Evolutionary conservation across 805 yeast species (phyloP).

Genomic region (Saccharomycopsis sp.): DNA sequence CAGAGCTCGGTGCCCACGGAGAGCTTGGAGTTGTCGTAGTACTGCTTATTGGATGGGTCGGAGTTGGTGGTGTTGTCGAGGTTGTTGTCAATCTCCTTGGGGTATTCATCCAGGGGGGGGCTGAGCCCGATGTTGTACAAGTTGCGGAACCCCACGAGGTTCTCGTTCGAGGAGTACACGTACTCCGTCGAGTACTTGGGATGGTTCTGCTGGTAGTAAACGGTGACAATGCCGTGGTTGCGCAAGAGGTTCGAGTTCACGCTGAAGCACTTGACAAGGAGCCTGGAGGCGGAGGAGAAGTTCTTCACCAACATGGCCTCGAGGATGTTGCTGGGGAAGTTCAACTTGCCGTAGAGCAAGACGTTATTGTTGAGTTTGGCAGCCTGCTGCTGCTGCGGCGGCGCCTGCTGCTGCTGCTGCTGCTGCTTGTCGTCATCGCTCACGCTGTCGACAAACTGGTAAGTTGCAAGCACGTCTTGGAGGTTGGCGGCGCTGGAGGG

Average conservation of each 20-base stretch:
- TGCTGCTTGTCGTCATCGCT: neutral
- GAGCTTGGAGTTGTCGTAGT: conserved; percentile 52
- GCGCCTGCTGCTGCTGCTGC: conserved; percentile 6
- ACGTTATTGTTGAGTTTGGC: conserved; percentile 25
- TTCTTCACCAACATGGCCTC: conserved; percentile 81
- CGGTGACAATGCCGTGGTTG: conserved; percentile 49
- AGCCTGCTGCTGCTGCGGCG: conserved; percentile 1
- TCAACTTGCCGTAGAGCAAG: conserved; percentile 75
- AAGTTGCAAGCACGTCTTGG: conserved; percentile 64
- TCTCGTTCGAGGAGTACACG: conserved; percentile 76
- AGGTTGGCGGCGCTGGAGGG: conserved; percentile 42
- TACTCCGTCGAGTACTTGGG: conserved; percentile 61
- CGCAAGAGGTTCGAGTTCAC: conserved; percentile 39
- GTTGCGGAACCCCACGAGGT: conserved; percentile 71
- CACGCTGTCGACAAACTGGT: conserved; percentile 44
- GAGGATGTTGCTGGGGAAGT: conserved; percentile 74
- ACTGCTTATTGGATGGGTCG: conserved; percentile 26
- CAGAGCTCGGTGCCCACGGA: conserved; percentile 82
- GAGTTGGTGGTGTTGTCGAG: neutral
- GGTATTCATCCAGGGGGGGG: neutral
- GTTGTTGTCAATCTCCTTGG: conserved; percentile 1
- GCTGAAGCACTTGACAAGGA: conserved; percentile 67
- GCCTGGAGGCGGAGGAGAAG: conserved; percentile 48
- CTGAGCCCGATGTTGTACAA: conserved; percentile 51
- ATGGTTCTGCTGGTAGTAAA: conserved; percentile 61